These are phyloP conservation scores for Filosporella fistucella DNA, from an alignment of 495 filamentous ascomycete species.

Conservation along the genomic window DNA sequence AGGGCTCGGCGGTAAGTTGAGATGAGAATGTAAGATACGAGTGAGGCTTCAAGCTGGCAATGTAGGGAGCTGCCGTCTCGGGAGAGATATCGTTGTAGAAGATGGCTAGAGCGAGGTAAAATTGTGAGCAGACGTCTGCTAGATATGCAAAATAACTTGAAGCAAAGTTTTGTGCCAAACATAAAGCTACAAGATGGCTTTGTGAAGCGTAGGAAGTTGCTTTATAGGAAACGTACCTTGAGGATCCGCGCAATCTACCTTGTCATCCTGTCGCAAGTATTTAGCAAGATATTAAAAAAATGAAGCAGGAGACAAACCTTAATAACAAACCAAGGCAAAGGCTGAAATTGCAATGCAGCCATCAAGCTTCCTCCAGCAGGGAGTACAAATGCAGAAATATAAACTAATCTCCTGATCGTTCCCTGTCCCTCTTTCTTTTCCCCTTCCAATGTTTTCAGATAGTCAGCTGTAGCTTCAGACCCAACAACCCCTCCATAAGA, in stretches of 20 bases:
- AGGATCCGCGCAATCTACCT: conserved; percentile 1
- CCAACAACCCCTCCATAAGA: conserved; percentile 35
- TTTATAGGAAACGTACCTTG: too few species aligned
- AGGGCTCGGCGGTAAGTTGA: conserved; percentile 7
- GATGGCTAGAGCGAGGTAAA: too few species aligned
- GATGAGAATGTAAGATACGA: conserved; percentile 14
- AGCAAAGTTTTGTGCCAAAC: too few species aligned
- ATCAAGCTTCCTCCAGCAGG: conserved; percentile 12
- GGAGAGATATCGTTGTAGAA: conserved; percentile 21
- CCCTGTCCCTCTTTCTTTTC: conserved; percentile 10
- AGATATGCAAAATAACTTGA: too few species aligned
- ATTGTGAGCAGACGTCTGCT: too few species aligned
- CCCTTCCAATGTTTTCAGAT: conserved; percentile 2
- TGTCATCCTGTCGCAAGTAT: conserved; percentile 3
- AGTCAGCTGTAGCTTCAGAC: conserved; percentile 27
- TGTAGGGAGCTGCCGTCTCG: conserved; percentile 4
- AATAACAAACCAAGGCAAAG: conserved; percentile 15
- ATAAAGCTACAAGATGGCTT: too few species aligned
- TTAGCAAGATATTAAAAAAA: neutral
- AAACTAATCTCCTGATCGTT: conserved; percentile 12
- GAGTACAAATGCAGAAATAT: conserved; percentile 6
- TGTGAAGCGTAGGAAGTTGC: too few species aligned
- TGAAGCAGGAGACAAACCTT: conserved; percentile 2
- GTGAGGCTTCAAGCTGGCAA: conserved; percentile 11
- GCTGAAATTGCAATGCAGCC: conserved; percentile 4